A percentile compares a stretch with the other conserved stretches of the same genome.
Conservation (phyloP, 176 grass and related monocot genomes). For the Bromus sterilis region DNA sequence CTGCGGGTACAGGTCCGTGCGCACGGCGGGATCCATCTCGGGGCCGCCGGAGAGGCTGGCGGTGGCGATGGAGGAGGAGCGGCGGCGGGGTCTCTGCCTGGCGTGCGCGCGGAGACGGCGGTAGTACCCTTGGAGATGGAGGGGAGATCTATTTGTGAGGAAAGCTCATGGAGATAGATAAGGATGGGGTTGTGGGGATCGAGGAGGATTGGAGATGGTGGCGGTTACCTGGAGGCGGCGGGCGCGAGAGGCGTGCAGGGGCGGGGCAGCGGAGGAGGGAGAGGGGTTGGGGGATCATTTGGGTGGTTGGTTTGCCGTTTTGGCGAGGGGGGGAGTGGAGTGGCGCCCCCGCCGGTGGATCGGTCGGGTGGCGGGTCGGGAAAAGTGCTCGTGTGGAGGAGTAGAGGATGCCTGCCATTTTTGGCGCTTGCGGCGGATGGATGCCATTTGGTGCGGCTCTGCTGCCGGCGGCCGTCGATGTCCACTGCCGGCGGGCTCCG, state of each 20-base stretch:
- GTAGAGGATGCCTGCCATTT: background rate
- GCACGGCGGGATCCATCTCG: constrained; percentile 27
- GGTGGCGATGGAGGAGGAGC: background rate
- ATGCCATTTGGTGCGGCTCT: background rate
- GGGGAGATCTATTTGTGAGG: background rate
- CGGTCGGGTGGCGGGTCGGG: background rate
- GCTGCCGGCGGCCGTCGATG: background rate
- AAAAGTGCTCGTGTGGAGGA: background rate
- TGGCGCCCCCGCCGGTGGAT: background rate
- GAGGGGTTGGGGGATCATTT: constrained; percentile 18
- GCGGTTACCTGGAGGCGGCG: constrained; percentile 5
- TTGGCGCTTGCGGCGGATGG: background rate
- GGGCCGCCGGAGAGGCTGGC: background rate
- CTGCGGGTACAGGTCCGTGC: constrained; percentile 51
- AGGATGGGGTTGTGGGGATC: background rate
- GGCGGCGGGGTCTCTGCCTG: background rate
- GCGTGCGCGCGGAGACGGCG: background rate
- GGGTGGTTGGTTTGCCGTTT: background rate
- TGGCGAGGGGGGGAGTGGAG: background rate
- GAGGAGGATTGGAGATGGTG: background rate
- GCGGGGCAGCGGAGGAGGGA: background rate
- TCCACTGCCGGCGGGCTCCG: no score
- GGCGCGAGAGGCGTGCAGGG: constrained; percentile 19
- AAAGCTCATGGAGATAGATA: constrained; percentile 7
- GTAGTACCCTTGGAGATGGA: no score